Conservation (phyloP, 345 rosid genomes). For the Brassica incana region DNA sequence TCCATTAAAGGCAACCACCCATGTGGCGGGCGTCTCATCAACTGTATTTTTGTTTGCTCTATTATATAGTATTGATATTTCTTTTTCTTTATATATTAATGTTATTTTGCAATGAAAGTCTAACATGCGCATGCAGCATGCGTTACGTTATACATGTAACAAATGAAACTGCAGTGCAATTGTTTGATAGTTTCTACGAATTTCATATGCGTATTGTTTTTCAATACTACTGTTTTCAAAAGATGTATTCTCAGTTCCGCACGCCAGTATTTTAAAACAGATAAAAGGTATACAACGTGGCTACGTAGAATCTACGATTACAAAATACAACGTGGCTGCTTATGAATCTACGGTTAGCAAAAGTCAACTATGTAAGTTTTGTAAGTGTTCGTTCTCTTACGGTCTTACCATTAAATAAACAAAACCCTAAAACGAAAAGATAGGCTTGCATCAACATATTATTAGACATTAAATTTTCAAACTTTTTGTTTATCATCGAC, state of each 20-base stretch:
- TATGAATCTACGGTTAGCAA: constrained; percentile 4
- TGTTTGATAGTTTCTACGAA: constrained; percentile 23
- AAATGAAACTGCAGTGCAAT: constrained; percentile 6
- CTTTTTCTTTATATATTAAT: background rate
- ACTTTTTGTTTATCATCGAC: background rate
- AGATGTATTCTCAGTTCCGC: background rate
- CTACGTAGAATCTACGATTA: constrained; percentile 1
- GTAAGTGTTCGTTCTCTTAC: background rate
- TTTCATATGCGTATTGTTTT: constrained; percentile 21
- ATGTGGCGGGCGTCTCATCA: constrained; percentile 32
- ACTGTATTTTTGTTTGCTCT: background rate
- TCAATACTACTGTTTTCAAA: background rate
- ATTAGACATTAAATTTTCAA: background rate
- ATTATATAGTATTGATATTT: background rate
- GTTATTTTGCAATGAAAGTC: constrained; percentile 2
- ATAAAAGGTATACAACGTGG: constrained; percentile 8
- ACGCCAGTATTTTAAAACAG: background rate
- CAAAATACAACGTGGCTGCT: constrained; percentile 10
- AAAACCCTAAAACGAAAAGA: background rate
- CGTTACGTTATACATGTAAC: constrained; percentile 1
- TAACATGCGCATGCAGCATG: constrained; percentile 25
- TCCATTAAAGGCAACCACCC: constrained; percentile 24
- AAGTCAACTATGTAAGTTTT: constrained; percentile 25
- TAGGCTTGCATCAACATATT: background rate
- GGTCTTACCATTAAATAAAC: background rate